Conservation (phyloP, 495 filamentous ascomycete genomes). For the Friedmanniomyces endolithicus region DNA sequence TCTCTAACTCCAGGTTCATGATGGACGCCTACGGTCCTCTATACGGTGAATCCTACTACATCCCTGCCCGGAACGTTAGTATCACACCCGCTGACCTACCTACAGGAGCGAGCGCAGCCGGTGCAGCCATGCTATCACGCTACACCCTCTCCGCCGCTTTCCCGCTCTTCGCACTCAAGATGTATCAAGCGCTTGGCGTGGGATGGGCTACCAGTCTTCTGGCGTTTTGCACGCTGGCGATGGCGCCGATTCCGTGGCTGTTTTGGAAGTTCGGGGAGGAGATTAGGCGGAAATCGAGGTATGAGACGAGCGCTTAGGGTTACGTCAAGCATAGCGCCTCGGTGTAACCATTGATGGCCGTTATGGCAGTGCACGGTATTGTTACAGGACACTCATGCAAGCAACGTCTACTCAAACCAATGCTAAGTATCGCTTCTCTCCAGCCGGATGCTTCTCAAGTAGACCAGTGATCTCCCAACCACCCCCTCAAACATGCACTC, state of each 20-base stretch:
- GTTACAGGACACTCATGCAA: background rate
- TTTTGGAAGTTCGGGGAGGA: conserved; percentile 29
- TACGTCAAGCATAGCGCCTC: background rate
- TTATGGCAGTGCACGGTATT: background rate
- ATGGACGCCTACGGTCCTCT: conserved; percentile 47
- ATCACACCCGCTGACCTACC: background rate
- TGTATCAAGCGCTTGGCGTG: conserved; percentile 29
- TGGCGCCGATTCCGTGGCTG: conserved; percentile 36
- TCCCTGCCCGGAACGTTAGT: background rate
- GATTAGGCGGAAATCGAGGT: conserved; percentile 23
- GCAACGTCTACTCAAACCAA: too few relatives aligned
- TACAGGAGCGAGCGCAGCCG: conserved; percentile 41
- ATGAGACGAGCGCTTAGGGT: conserved; percentile 20
- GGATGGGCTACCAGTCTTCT: conserved; percentile 35
- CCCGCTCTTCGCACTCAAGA: conserved; percentile 43
- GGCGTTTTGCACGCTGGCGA: conserved; percentile 32
- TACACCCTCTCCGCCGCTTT: conserved; percentile 54
- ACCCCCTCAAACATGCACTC: conserved; percentile 3
- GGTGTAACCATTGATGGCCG: too few relatives aligned
- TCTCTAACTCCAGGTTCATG: conserved; percentile 32
- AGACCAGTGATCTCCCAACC: too few relatives aligned
- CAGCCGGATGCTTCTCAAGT: too few relatives aligned
- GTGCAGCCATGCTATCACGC: conserved; percentile 51
- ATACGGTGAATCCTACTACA: conserved; percentile 28
- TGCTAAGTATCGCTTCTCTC: too few relatives aligned